These are phyloP conservation scores for Plectranthus barbatus DNA, from an alignment of 257 asterid genomes.

Conservation along the genomic window DNA sequence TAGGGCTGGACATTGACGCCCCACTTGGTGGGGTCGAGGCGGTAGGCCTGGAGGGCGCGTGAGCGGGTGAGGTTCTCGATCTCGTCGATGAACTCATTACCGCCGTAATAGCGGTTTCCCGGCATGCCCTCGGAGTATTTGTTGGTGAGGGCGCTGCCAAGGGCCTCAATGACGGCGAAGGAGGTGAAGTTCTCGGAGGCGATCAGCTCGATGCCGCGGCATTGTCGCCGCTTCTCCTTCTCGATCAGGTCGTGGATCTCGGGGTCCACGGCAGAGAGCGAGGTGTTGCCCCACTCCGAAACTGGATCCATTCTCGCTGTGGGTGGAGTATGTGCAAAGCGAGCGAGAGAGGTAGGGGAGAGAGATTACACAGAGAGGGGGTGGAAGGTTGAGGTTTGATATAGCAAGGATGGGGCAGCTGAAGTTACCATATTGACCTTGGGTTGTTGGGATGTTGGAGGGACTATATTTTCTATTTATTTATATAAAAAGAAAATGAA, in stretches of 20 bases:
- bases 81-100: constrained; percentile 52
- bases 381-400: constrained; percentile 1
- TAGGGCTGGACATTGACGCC: constrained; percentile 78
- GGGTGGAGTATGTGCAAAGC: background rate
- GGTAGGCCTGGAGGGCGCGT: constrained; percentile 59
- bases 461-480: background rate
- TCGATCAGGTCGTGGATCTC: constrained; percentile 55
- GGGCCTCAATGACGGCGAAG: constrained; percentile 59
- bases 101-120: constrained; percentile 56
- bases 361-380: background rate
- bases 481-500: background rate
- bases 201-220: constrained; percentile 63
- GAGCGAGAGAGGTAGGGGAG: background rate
- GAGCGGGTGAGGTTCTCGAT: constrained; percentile 59
- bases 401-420: background rate
- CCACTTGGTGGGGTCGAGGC: constrained; percentile 50
- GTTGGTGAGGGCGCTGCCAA: constrained; percentile 55
- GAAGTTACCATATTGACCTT: constrained; percentile 16
- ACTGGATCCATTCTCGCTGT: constrained; percentile 40
- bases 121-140: constrained; percentile 64
- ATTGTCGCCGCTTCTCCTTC: constrained; percentile 62
- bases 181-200: constrained; percentile 88
- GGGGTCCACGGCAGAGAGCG: constrained; percentile 40
- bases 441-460: constrained; percentile 24
- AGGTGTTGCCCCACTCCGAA: constrained; percentile 44